phyloP scores from a whole-genome alignment of 257 asterid genomes.

The Solanum medicagineum region DNA sequence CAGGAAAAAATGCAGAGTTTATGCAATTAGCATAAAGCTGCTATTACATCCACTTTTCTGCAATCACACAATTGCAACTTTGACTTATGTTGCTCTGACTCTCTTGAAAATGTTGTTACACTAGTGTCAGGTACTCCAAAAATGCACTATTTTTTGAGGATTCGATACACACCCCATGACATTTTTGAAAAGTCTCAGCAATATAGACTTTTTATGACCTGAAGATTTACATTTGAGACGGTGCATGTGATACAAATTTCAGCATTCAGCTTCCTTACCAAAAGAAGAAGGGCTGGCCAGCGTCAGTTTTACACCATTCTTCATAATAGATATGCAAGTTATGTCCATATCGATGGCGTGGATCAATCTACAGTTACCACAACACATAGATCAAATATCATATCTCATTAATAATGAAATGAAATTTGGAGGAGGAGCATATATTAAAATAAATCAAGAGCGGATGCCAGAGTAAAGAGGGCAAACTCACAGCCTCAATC shows the following conservation, averaged over 20 bases:
- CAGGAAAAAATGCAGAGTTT: not conserved
- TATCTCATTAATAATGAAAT: not conserved
- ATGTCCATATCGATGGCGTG: conserved; percentile 96
- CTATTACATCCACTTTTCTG: not conserved
- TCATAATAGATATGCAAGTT: conserved; percentile 69
- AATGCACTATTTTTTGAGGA: not conserved
- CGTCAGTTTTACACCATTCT: conserved; percentile 69
- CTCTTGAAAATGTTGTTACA: no score
- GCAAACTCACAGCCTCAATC: conserved; percentile 86
- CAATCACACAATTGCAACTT: not conserved
- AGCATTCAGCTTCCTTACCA: conserved; percentile 43
- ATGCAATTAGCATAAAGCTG: not conserved
- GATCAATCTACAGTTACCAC: conserved; percentile 53
- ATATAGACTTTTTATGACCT: not conserved
- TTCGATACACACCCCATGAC: no score
- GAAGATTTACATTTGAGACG: not conserved
- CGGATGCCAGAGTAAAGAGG: not conserved
- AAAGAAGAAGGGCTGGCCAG: conserved; percentile 94
- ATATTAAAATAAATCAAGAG: not conserved
- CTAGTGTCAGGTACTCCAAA: not conserved
- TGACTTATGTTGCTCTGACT: not conserved
- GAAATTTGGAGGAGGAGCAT: not conserved
- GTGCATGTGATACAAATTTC: not conserved
- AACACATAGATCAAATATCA: not conserved
- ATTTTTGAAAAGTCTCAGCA: no score